phyloP scores from a whole-genome alignment of 768 basidiomycete species.

The Rubroboletus satanas region DNA sequence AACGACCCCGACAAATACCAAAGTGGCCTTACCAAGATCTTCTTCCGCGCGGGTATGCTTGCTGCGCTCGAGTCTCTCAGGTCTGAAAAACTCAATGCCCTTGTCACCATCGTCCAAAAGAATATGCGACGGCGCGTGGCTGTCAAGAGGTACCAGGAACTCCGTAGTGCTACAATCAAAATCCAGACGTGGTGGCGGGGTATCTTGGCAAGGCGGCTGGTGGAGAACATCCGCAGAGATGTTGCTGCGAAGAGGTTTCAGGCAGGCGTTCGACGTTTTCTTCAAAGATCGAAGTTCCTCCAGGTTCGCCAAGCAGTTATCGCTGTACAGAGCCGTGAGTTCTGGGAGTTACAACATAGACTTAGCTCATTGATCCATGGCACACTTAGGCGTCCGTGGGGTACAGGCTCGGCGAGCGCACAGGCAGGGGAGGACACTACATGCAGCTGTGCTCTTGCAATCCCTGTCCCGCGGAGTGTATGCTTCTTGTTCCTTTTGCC shows the following conservation, averaged over 20 bases:
- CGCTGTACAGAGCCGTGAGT: conserved; percentile 83
- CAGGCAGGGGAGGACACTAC: conserved; percentile 48
- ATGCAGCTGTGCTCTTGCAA: conserved; percentile 74
- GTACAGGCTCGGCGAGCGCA: conserved; percentile 61
- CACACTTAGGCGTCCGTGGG: conserved; percentile 64
- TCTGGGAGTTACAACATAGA: background rate
- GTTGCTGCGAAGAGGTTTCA: conserved; percentile 77
- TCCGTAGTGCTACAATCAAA: conserved; percentile 71
- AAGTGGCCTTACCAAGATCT: conserved; percentile 95
- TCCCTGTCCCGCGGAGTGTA: conserved; percentile 86
- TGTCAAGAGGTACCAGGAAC: conserved; percentile 67
- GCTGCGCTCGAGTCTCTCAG: conserved; percentile 91
- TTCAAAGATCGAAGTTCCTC: conserved; percentile 70
- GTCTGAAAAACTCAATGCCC: conserved; percentile 78
- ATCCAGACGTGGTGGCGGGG: conserved; percentile 96
- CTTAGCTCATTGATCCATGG: conserved; percentile 5
- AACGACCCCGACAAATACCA: conserved; percentile 96
- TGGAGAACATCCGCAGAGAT: conserved; percentile 67
- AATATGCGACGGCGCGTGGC: conserved; percentile 89
- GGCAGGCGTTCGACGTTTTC: conserved; percentile 60
- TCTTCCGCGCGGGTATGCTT: conserved; percentile 99
- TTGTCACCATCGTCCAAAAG: conserved; percentile 97
- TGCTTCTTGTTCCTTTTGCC: conserved; percentile 34
- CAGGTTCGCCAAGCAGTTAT: conserved; percentile 59
- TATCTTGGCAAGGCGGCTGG: conserved; percentile 69